These are phyloP conservation scores for Talaromyces verruculosus DNA, from an alignment of 2,329 filamentous ascomycete genomes.

Conservation along the genomic window DNA sequence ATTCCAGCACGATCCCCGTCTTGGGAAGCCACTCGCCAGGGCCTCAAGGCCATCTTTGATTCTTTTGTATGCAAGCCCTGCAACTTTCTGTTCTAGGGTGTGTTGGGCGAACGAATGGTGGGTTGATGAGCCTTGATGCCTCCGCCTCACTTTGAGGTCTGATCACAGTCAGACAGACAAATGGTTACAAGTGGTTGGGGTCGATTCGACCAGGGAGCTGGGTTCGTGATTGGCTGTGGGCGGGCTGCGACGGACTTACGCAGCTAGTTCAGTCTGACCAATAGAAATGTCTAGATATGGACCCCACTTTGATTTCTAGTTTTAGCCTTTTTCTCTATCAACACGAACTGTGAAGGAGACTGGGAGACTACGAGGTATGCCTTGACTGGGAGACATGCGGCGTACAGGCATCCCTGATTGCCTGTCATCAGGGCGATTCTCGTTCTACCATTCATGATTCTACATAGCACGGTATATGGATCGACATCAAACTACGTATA, in stretches of 20 bases:
- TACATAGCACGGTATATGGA: neutral
- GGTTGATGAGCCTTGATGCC: neutral
- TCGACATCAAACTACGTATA: neutral
- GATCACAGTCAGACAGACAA: neutral
- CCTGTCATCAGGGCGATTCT: neutral
- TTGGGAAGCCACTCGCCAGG: neutral
- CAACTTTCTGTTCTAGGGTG: neutral
- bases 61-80: neutral
- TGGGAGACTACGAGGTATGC: neutral
- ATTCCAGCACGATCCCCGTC: conserved; percentile 4
- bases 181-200: neutral
- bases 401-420: neutral
- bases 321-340: neutral
- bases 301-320: neutral
- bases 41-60: neutral
- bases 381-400: neutral
- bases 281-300: neutral
- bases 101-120: neutral
- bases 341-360: neutral
- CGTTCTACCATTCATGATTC: neutral
- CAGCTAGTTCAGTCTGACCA: neutral
- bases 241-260: neutral
- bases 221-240: neutral
- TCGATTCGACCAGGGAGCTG: neutral
- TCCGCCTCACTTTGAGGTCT: conserved; percentile 19